Base-by-base conservation (phyloP, 768 basidiomycete species). In the Termitomyces sp. region DNA sequence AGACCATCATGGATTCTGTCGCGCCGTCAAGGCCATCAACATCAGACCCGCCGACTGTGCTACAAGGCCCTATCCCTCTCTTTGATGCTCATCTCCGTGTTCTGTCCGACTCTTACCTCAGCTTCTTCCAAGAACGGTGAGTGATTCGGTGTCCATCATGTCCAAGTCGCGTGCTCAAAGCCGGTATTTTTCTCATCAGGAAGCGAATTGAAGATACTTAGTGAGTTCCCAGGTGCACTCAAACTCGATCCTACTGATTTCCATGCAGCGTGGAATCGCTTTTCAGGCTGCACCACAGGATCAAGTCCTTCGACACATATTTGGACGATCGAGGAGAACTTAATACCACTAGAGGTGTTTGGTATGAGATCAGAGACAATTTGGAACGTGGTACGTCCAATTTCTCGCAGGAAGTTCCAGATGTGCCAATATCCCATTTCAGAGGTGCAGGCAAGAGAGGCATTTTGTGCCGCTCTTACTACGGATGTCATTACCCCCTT, bases 71-170 rank as follows among this genome's bases (percentile, higher is more conserved):
- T 3, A 69, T 89, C 32, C 79, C 84, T 1, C 71, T 86, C 53
- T 92, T 90, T 62, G 90, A 93, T 51, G 65, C 77, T 40, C 83
- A 92, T 61, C 82, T 93, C 35, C 81, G 74, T 56, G 74, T 82
- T 60, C 68, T 90, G 59, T 79, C 78, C 41, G 87, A 93, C 62
- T 88, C 87, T 3, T 93, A 92, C 68, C 77, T 95, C 55, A 73
- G 65, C 55, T 95, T 94, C 74, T 93, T 95, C 71, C 82, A 84
- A 69, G 93, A 94, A 74, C 79, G 93, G 92, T 88, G 59, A 58
- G 76, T 49, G 51, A 26, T 54, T 40, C 30, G 19, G 55, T 45
- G 53, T 50, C 19, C 37, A 57, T 55, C 47, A 46, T 44, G 34
- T 55, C 30, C 45, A 54, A 47, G 48, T 61, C 52, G 57, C 45